Percentiles rank a stretch among this genome's conserved stretches.
Evolutionary conservation across 2,329 filamentous ascomycete genomes (phyloP).

Genomic region (Amauroascus niger): DNA sequence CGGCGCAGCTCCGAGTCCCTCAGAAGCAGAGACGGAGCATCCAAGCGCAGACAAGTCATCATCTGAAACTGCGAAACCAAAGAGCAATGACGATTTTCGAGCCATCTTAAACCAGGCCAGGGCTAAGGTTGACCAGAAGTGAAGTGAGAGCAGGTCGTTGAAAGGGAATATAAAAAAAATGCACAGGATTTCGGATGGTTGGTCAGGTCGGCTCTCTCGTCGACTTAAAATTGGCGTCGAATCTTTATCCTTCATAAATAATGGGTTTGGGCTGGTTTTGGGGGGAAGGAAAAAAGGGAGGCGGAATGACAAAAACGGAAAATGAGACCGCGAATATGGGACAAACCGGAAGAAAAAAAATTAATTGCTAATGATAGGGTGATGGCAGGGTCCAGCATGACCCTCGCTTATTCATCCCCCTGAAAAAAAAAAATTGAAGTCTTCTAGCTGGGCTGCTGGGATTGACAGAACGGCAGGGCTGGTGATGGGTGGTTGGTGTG

Average conservation of each 20-base stretch:
- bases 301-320: background rate
- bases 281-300: background rate
- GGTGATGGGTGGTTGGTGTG: background rate
- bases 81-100: slow-evolving; percentile 51
- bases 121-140: slow-evolving; percentile 18
- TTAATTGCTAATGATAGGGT: slow-evolving; percentile 4
- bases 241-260: background rate
- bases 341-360: no score
- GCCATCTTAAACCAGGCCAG: slow-evolving; percentile 39
- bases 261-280: background rate
- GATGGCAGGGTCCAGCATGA: background rate
- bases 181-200: background rate
- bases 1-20: background rate
- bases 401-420: background rate
- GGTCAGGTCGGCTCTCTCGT: background rate
- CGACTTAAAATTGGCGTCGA: background rate
- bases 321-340: background rate
- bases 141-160: no score
- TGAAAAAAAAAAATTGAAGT: background rate
- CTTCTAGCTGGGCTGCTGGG: background rate
- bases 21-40: background rate
- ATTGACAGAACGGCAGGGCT: background rate
- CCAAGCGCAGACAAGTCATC: background rate
- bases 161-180: background rate
- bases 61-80: slow-evolving; percentile 26